These are phyloP conservation scores for Tylopilus plumbeoviolaceoides DNA, from an alignment of 768 basidiomycete genomes.

Conservation along the genomic window DNA sequence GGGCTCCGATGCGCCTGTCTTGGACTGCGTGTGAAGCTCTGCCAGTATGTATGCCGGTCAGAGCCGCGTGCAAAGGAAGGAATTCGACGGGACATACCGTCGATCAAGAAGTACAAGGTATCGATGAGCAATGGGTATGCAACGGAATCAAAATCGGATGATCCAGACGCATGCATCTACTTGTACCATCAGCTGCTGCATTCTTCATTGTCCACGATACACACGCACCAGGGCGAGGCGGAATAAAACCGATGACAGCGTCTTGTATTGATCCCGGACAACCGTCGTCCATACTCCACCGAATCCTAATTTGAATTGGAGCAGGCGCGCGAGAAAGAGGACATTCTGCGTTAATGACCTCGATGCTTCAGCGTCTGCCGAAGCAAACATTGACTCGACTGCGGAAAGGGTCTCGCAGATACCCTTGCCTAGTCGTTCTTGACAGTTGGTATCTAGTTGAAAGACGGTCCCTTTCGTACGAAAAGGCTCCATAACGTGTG, in stretches of 20 bases:
- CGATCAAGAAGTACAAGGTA: conserved; percentile 68
- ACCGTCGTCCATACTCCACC: conserved; percentile 51
- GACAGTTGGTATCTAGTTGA: conserved; percentile 41
- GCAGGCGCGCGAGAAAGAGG: conserved; percentile 57
- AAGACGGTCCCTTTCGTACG: conserved; percentile 47
- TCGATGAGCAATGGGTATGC: conserved; percentile 67
- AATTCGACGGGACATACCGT: conserved; percentile 45
- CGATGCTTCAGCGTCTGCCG: conserved; percentile 17
- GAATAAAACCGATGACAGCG: conserved; percentile 43
- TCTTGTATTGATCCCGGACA: conserved; percentile 43
- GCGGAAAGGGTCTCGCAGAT: conserved; percentile 44
- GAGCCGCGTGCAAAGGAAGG: not conserved
- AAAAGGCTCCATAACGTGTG: conserved; percentile 64
- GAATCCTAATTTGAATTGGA: conserved; percentile 74
- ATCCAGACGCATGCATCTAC: conserved; percentile 55
- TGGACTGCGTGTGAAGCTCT: conserved; percentile 65
- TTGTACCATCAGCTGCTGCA: conserved; percentile 3
- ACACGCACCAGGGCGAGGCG: conserved; percentile 49
- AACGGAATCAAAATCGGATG: conserved; percentile 45
- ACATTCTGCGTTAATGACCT: conserved; percentile 38
- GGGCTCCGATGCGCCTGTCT: conserved; percentile 48
- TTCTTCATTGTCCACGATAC: conserved; percentile 1
- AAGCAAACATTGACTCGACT: conserved; percentile 35
- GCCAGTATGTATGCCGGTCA: not conserved
- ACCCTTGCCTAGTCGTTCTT: conserved; percentile 53